Evolutionary conservation across 805 yeast genomes (phyloP), one percentile per base, ranked within the genome.

Genomic region (Candida incommunis): DNA sequence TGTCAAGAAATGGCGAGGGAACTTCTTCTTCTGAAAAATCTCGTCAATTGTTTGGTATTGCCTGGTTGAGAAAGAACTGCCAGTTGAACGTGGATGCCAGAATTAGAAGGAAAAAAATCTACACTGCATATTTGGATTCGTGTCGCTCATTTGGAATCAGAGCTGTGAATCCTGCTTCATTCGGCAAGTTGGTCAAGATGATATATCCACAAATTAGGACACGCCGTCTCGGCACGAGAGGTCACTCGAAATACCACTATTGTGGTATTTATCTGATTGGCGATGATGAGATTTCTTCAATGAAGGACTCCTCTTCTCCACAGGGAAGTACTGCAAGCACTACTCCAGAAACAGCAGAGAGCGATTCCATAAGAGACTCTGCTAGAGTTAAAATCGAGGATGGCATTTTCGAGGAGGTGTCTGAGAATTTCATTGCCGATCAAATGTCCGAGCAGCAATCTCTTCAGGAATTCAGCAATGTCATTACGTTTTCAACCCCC

Each of bases 231-330:
- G 96, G 96, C 1, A 75, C 79, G 59, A 69, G 94, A 43, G 88
- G 88, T 2, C 82, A 80, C 55, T 78, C 90, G 20, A 81, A 81
- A 57, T 87, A 87, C 61, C 94, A 85, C 59, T 86, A 84, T 56
- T 82, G 90, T 61, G 94, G 94, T 2, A 69, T 87, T 44, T 71
- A 70, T 50, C 62, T 67, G 49, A 54, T 68, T 5, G 70, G 65
- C 22, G n/a, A n/a, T n/a, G 68, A 66, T 51, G 48, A 45, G 18
- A 44, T 48, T 42, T 41, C 45, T 22, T 43, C 52, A 13, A 16
- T 51, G 53, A 43, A 58, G 53, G 62, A 65, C 3, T 44, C 53
- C 56, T 42, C 52, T 50, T n/a, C 54, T 58, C 27, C 54, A 4
- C 46, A 48, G 2, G 41, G 51, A 5, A 42, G 29, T 29, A 46